Percentiles rank a stretch among this genome's conserved stretches.
phyloP scores from a whole-genome alignment of 2,329 filamentous ascomycete species.

The Aspergillus sojae region DNA sequence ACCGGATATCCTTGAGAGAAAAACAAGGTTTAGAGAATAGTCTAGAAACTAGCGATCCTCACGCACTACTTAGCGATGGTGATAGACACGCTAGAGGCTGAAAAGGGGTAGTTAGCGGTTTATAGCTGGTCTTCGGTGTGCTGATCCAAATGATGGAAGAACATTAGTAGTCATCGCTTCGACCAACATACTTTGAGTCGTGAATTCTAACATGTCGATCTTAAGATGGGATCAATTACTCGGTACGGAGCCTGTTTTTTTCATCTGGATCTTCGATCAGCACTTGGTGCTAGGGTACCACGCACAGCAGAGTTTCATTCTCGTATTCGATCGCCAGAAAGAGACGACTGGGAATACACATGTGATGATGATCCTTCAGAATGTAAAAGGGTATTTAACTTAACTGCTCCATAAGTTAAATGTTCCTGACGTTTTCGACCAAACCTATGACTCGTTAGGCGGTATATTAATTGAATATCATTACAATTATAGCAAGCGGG shows the following conservation, averaged over 20 bases:
- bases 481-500: too few relatives aligned
- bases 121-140: neutral
- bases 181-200: neutral
- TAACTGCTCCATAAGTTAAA: neutral
- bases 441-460: too few relatives aligned
- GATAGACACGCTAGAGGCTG: neutral
- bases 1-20: neutral
- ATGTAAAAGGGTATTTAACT: neutral
- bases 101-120: neutral
- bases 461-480: neutral
- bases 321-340: neutral
- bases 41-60: neutral
- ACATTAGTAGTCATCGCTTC: neutral
- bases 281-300: neutral
- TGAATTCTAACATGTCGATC: neutral
- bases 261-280: neutral
- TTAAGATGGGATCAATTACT: neutral
- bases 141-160: neutral
- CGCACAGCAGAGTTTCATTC: neutral
- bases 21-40: neutral
- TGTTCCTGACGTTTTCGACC: neutral
- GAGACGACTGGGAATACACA: neutral
- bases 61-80: neutral
- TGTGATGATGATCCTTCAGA: neutral
- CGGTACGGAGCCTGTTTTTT: neutral